These are phyloP conservation scores for Mortierella sp. DNA, from an alignment of 371 early-diverging fungal species.

Conservation along the genomic window DNA sequence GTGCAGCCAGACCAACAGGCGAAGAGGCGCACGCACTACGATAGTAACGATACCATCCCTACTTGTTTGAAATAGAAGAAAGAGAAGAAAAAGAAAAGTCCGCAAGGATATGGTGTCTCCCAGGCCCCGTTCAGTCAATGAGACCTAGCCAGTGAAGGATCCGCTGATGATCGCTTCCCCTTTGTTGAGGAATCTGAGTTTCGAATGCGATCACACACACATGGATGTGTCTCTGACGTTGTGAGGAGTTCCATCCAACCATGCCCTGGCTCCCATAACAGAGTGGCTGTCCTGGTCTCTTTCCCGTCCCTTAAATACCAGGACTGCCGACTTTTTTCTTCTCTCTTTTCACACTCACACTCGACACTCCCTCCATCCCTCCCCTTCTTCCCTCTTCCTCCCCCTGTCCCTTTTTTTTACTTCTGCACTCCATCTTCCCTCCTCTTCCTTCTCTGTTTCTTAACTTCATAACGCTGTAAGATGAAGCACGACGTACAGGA, in stretches of 20 bases:
- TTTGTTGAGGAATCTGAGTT: background rate
- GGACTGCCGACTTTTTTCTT: background rate
- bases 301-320: background rate
- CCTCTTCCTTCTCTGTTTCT: background rate
- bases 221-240: too few species aligned
- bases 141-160: background rate
- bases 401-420: background rate
- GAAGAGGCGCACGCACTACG: background rate
- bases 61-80: background rate
- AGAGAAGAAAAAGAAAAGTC: background rate
- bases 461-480: background rate
- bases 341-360: background rate
- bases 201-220: background rate
- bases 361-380: background rate
- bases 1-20: background rate
- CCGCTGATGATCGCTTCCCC: background rate
- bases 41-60: background rate
- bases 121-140: background rate
- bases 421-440: background rate
- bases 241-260: too few species aligned
- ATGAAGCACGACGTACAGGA: slow-evolving; percentile 7
- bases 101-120: background rate
- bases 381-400: background rate
- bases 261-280: background rate
- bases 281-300: background rate